These are phyloP conservation scores for Nothophoma quercina DNA, from an alignment of 2,329 filamentous ascomycete species.

Conservation along the genomic window DNA sequence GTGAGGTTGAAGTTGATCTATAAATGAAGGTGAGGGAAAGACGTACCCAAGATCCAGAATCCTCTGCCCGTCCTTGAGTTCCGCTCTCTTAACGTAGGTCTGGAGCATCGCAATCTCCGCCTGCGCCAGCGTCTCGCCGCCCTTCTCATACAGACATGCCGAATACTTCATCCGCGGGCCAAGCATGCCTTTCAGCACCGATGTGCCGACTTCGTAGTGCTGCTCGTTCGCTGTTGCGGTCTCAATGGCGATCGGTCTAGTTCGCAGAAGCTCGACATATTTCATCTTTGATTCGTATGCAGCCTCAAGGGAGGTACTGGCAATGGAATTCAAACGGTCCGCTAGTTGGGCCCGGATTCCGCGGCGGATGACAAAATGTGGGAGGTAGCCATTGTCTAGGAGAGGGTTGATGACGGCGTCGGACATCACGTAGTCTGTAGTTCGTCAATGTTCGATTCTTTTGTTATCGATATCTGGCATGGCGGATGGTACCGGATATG, in stretches of 20 bases:
- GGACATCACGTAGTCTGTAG: slow-evolving; percentile 34
- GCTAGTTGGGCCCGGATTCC: slow-evolving; percentile 72
- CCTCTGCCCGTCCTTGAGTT: slow-evolving; percentile 65
- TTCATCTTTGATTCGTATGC: slow-evolving; percentile 68
- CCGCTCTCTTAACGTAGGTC: slow-evolving; percentile 68
- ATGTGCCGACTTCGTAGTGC: slow-evolving; percentile 76
- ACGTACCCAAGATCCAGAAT: slow-evolving; percentile 68
- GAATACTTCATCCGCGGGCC: slow-evolving; percentile 78
- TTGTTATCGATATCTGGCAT: not conserved
- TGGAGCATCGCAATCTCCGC: slow-evolving; percentile 73
- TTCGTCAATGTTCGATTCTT: not conserved
- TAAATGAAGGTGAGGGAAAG: no score
- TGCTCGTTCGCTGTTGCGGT: slow-evolving; percentile 71
- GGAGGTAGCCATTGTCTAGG: slow-evolving; percentile 71
- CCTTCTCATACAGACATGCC: slow-evolving; percentile 70
- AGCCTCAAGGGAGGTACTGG: slow-evolving; percentile 60
- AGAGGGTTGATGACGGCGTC: slow-evolving; percentile 49
- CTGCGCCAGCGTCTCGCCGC: slow-evolving; percentile 63
- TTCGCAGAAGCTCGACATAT: slow-evolving; percentile 67
- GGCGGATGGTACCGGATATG: slow-evolving; percentile 37
- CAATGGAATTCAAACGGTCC: slow-evolving; percentile 66
- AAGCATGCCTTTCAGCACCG: slow-evolving; percentile 66
- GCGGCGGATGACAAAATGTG: slow-evolving; percentile 67
- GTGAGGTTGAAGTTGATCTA: not conserved
- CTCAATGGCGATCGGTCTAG: slow-evolving; percentile 72